Base-by-base conservation (phyloP, 1,284 basidiomycete genomes). In the Austroboletus niveus region DNA sequence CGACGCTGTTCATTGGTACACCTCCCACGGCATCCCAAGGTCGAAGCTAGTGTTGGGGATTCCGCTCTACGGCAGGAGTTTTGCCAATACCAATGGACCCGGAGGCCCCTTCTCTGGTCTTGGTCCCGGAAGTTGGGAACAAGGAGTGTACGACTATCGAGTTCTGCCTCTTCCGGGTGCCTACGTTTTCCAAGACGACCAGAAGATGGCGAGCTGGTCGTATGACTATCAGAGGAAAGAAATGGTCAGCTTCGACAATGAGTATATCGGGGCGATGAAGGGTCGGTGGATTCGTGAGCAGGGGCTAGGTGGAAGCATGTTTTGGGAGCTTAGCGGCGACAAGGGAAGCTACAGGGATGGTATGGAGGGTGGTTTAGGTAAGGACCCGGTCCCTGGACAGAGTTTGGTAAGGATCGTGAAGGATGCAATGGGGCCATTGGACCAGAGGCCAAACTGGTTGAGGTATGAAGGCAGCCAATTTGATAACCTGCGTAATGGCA, bases 21-120 rank as follows among this genome's bases (percentile, higher is more conserved):
- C 75, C 44, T 65, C 70, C 8, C 72, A 81, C 36, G 95, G 94
- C 22, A 88, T 97, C 10, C 69, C 80, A 4, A 80, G 84, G 15
- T 73, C 81, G 66, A 98, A 97, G 73, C 74, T 99, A 49, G 83
- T 98, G 42, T 71, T 98, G 48, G 96, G 93, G 7, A 81, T 98
- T 51, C 94, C 94, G 1, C 75, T 94, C 2, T 97, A 97, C 60
- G 96, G 96, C 1, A 85, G 95, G 17, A 91, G 91, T 35, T 99
- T 99, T 74, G 77, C 85, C 65, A 84, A 89, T 63, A 95, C 94
- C 0, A 71, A 81, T 41, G 96, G 96, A 0, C 89, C 91, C 2
- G 93, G 92, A 1, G 65, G 74, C 14, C 76, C 88, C 0, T 99
- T 87, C 74, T 79, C 80, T 15, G 93, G 93, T 34, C 63, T 91